Conservation (phyloP, 495 filamentous ascomycete genomes). For the Lophiostoma macrostomum region DNA sequence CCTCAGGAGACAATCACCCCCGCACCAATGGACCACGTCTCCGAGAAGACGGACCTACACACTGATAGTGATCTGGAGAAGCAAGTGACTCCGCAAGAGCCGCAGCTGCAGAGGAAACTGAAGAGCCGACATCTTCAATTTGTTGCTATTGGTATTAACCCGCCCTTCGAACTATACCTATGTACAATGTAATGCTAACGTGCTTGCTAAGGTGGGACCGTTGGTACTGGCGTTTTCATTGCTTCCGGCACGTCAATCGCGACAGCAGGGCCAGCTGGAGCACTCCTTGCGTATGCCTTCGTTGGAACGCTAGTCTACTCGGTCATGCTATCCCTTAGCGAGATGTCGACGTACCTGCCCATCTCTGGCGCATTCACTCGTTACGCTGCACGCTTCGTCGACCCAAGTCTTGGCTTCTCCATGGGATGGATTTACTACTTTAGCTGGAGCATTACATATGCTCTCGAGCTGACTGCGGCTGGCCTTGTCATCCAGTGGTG, state of each 20-base stretch:
- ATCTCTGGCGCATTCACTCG: slow-evolving; percentile 45
- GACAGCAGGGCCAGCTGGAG: slow-evolving; percentile 29
- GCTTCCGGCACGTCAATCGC: slow-evolving; percentile 26
- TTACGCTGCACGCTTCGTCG: slow-evolving; percentile 31
- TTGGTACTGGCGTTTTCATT: slow-evolving; percentile 42
- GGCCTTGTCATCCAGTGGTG: slow-evolving; percentile 36
- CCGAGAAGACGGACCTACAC: slow-evolving; percentile 17
- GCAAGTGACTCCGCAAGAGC: not conserved
- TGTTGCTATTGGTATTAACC: slow-evolving; percentile 71
- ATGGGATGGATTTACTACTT: slow-evolving; percentile 36
- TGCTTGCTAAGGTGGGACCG: slow-evolving; percentile 38
- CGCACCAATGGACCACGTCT: not conserved
- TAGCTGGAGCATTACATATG: slow-evolving; percentile 30
- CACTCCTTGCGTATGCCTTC: slow-evolving; percentile 32
- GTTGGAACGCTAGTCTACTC: slow-evolving; percentile 32
- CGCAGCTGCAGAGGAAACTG: slow-evolving; percentile 43
- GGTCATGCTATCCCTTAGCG: slow-evolving; percentile 30
- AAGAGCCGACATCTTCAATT: slow-evolving; percentile 67
- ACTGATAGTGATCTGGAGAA: slow-evolving; percentile 28
- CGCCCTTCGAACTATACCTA: too few relatives aligned
- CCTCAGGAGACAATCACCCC: not conserved
- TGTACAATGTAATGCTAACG: not conserved
- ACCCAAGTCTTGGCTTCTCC: slow-evolving; percentile 31
- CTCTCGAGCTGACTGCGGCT: slow-evolving; percentile 34
- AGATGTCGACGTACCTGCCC: slow-evolving; percentile 33